These are phyloP conservation scores for Cornus controversa DNA, from an alignment of 148 eudicot genomes.

Conservation along the genomic window DNA sequence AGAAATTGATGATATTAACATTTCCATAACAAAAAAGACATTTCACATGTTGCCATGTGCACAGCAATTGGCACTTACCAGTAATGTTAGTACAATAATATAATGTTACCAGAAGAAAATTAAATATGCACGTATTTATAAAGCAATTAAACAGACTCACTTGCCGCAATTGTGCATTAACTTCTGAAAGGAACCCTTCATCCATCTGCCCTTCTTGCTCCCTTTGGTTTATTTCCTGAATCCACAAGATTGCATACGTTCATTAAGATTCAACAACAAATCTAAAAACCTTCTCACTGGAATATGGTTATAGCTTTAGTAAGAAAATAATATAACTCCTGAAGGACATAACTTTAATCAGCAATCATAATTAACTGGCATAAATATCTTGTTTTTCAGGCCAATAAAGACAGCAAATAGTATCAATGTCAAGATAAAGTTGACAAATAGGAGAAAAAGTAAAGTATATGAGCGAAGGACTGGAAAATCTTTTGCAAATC, in stretches of 20 bases:
- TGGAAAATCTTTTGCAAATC: background rate
- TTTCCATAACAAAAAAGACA: no score
- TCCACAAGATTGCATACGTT: slow-evolving; percentile 16
- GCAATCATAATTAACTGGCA: background rate
- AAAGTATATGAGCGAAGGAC: background rate
- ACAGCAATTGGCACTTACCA: background rate
- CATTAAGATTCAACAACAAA: background rate
- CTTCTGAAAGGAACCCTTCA: slow-evolving; percentile 95
- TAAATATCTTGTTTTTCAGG: background rate
- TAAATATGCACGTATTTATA: background rate
- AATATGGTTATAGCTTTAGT: background rate
- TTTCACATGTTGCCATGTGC: background rate
- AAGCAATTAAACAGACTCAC: slow-evolving; percentile 40
- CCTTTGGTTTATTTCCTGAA: slow-evolving; percentile 76
- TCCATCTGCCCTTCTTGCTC: slow-evolving; percentile 93
- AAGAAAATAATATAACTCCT: background rate
- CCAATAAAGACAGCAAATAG: no score
- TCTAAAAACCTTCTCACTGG: background rate
- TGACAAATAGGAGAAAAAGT: no score
- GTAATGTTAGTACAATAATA: background rate
- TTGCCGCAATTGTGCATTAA: slow-evolving; percentile 92
- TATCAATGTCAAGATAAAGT: no score
- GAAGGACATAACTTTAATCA: background rate
- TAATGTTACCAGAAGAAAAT: background rate
- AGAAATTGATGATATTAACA: no score